Evolutionary conservation across 345 rosid genomes (phyloP), one percentile per base, ranked within the genome.

Genomic region (Syzygium grande): DNA sequence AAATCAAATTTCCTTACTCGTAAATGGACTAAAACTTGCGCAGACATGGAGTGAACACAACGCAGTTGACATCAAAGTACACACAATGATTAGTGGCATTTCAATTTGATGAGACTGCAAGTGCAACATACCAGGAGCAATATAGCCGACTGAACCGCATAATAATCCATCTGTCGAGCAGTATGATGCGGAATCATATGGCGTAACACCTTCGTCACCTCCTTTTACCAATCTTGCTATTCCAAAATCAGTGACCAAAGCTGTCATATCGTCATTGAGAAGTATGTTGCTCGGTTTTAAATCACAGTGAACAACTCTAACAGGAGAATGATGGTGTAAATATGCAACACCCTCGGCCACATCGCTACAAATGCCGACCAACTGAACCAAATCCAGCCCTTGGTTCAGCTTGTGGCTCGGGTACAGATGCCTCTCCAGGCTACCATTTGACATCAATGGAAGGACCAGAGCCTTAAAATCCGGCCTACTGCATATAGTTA

Each of bases 281-380:
- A 98, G 98, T 87, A 98, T 94, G 73, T 96, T 98, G 93, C 98
- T 95, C 0, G 99, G 99, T 89, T 98, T 98, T 23, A 98, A 96
- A 91, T 98, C 99, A 87, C 99, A 98, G 86, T 98, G 99, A 88
- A 96, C 95, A 25, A 98, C 98, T 92, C 92, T 95, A 23, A 94
- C 97, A 0, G 98, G 98, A 52, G 98, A 95, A 38, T 93, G 89
- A 80, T 96, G 98, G 90, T 98, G 99, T 90, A 96, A 90, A 89
- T 98, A 98, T 53, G 97, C 97, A 65, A 95, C 63, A 13, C 94
- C 99, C 91, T 96, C 98, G 0, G 99, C 98, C 7, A 98, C 99
- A 90, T 96, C 98, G 21, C 89, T 90, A 68, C 97, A 94, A 13
- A 98, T 95, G 90, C 92, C 91, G 65, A 95, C 96, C 89, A 98